Percentiles rank a stretch among this genome's conserved stretches.
These are phyloP conservation scores for Lycium barbarum DNA, from an alignment of 257 asterid species.

Conservation along the genomic window DNA sequence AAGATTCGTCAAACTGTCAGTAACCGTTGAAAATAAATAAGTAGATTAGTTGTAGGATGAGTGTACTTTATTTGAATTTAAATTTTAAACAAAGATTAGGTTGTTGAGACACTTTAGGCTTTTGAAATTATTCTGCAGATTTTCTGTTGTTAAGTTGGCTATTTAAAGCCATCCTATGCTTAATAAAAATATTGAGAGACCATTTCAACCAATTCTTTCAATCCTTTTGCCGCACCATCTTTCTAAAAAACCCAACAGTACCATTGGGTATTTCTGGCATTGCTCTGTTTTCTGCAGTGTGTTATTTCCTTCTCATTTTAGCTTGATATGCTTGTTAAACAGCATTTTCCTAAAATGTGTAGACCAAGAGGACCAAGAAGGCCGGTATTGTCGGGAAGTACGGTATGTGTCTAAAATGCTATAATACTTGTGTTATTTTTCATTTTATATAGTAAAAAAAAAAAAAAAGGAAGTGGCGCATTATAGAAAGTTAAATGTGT, in stretches of 20 bases:
- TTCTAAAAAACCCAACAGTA: too few relatives aligned
- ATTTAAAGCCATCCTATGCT: too few relatives aligned
- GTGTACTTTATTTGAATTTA: too few relatives aligned
- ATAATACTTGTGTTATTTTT: neutral
- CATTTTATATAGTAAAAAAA: neutral
- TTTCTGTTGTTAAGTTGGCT: too few relatives aligned
- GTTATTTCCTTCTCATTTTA: neutral
- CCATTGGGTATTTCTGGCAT: neutral
- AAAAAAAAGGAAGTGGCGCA: neutral
- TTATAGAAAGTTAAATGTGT: neutral
- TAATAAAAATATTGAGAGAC: too few relatives aligned
- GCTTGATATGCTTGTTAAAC: slow-evolving; percentile 13
- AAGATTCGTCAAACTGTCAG: neutral
- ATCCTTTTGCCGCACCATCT: too few relatives aligned
- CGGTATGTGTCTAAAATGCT: slow-evolving; percentile 48
- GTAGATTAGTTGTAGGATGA: too few relatives aligned
- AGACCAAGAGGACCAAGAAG: slow-evolving; percentile 95
- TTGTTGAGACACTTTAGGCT: too few relatives aligned
- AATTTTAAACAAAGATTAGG: too few relatives aligned
- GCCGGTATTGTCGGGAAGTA: slow-evolving; percentile 89
- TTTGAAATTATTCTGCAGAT: too few relatives aligned
- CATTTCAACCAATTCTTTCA: too few relatives aligned
- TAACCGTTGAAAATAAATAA: too few relatives aligned
- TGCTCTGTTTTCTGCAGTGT: neutral
- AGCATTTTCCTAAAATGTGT: slow-evolving; percentile 24